A percentile compares a stretch with the other conserved stretches of the same genome.
Conservation (phyloP, 768 basidiomycete species). For the Lactifluus pinguis region DNA sequence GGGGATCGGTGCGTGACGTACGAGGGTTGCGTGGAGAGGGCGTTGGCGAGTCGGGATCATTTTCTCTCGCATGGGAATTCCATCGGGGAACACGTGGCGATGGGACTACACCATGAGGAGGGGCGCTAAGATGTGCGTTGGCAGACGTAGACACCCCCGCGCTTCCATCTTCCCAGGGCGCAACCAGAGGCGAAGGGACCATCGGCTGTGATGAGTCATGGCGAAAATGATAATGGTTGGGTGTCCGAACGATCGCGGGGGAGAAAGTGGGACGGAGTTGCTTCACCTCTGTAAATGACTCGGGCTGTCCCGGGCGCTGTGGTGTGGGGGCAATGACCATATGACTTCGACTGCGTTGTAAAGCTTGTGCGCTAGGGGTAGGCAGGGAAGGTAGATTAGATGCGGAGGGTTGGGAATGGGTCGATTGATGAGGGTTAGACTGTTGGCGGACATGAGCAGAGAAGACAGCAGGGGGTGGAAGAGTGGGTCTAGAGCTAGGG, state of each 20-base stretch:
- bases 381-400: not conserved
- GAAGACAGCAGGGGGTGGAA: slow-evolving; percentile 14
- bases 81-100: slow-evolving; percentile 12
- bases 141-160: slow-evolving; percentile 3
- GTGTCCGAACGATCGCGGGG: slow-evolving; percentile 58
- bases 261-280: slow-evolving; percentile 63
- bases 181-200: slow-evolving; percentile 18
- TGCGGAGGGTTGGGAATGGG: not conserved
- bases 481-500: slow-evolving; percentile 2
- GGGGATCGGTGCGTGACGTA: not conserved
- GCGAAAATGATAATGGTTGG: slow-evolving; percentile 56
- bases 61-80: slow-evolving; percentile 3
- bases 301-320: slow-evolving; percentile 21
- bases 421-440: slow-evolving; percentile 13
- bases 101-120: not conserved
- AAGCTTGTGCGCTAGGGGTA: not conserved
- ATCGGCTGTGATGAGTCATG: slow-evolving; percentile 10
- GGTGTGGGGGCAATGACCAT: slow-evolving; percentile 19
- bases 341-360: slow-evolving; percentile 15
- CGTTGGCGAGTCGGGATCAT: slow-evolving; percentile 4
- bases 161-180: not conserved
- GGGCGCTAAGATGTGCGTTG: slow-evolving; percentile 1
- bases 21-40: slow-evolving; percentile 11
- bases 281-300: slow-evolving; percentile 41
- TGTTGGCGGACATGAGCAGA: slow-evolving; percentile 16